A percentile compares a stretch with the other conserved stretches of the same genome.
Conservation (phyloP, 2,329 filamentous ascomycete species). For the Penicillium aurantiogriseum region DNA sequence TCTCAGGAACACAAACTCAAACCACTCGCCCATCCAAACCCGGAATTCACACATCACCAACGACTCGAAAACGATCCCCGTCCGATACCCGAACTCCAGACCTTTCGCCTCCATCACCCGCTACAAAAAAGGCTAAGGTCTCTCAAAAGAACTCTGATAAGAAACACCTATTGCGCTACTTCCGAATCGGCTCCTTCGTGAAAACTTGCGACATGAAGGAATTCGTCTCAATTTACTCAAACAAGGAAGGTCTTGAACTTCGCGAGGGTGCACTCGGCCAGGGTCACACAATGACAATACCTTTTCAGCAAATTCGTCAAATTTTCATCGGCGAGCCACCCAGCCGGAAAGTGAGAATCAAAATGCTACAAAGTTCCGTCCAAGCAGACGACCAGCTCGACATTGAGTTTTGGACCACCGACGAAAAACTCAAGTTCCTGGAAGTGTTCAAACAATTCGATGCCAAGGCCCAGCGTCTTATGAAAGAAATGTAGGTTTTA, state of each 20-base stretch:
- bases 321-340: conserved; percentile 19
- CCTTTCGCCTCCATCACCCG: conserved; percentile 23
- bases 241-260: conserved; percentile 13
- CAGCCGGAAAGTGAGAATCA: conserved; percentile 33
- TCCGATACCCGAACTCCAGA: conserved; percentile 35
- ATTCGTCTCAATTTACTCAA: conserved; percentile 15
- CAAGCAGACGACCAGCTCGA: conserved; percentile 22
- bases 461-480: conserved; percentile 10
- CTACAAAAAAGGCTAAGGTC: conserved; percentile 13
- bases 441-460: conserved; percentile 11
- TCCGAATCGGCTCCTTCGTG: conserved; percentile 24
- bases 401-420: conserved; percentile 28
- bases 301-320: conserved; percentile 24
- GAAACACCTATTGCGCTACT: conserved; percentile 16
- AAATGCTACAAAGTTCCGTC: conserved; percentile 22
- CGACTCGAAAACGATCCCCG: conserved; percentile 25
- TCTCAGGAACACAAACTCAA: conserved; percentile 7
- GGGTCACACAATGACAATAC: conserved; percentile 9
- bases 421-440: conserved; percentile 25
- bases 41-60: conserved; percentile 2
- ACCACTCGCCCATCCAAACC: neutral
- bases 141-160: conserved; percentile 2
- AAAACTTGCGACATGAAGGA: conserved; percentile 7
- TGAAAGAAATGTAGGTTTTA: conserved; percentile 28
- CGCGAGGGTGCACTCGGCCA: neutral